phyloP scores from a whole-genome alignment of 2,329 filamentous ascomycete species.

The Pseudogymnoascus sp. region DNA sequence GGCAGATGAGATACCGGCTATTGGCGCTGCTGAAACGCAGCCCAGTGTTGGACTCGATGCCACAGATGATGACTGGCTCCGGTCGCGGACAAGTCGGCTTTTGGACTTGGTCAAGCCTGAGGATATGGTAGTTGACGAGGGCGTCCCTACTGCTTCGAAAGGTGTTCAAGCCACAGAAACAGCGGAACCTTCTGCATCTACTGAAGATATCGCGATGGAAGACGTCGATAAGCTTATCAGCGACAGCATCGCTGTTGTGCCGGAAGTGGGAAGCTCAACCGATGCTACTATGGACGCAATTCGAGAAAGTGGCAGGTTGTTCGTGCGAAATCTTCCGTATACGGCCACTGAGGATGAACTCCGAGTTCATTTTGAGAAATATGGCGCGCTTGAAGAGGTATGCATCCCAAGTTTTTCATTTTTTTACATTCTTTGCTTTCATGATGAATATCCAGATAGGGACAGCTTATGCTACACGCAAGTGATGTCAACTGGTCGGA shows the following conservation, averaged over 20 bases:
- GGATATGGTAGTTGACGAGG: slow-evolving; percentile 41
- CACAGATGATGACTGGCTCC: slow-evolving; percentile 73
- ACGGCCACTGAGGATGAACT: slow-evolving; percentile 70
- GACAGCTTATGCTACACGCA: slow-evolving; percentile 93
- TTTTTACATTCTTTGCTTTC: slow-evolving; percentile 31
- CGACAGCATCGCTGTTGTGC: slow-evolving; percentile 10
- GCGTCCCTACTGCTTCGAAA: slow-evolving; percentile 22
- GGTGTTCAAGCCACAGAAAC: slow-evolving; percentile 12
- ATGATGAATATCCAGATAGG: slow-evolving; percentile 99
- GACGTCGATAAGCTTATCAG: slow-evolving; percentile 10
- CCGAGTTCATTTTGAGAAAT: slow-evolving; percentile 59
- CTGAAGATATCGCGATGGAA: slow-evolving; percentile 12
- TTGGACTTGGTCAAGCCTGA: slow-evolving; percentile 64
- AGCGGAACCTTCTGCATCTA: slow-evolving; percentile 10
- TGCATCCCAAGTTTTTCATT: slow-evolving; percentile 33
- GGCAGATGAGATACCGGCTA: slow-evolving; percentile 6
- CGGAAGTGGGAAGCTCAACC: slow-evolving; percentile 14
- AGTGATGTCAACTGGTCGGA: slow-evolving; percentile 88
- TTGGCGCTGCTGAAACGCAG: slow-evolving; percentile 22
- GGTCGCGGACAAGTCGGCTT: slow-evolving; percentile 77
- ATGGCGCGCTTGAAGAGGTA: slow-evolving; percentile 82
- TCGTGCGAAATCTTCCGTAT: slow-evolving; percentile 84
- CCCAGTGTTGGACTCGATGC: slow-evolving; percentile 26
- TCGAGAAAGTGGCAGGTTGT: slow-evolving; percentile 66
- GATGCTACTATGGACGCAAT: slow-evolving; percentile 49